These are phyloP conservation scores for Hymenotorrendiella dingleyae DNA, from an alignment of 2,329 filamentous ascomycete species.

Conservation along the genomic window DNA sequence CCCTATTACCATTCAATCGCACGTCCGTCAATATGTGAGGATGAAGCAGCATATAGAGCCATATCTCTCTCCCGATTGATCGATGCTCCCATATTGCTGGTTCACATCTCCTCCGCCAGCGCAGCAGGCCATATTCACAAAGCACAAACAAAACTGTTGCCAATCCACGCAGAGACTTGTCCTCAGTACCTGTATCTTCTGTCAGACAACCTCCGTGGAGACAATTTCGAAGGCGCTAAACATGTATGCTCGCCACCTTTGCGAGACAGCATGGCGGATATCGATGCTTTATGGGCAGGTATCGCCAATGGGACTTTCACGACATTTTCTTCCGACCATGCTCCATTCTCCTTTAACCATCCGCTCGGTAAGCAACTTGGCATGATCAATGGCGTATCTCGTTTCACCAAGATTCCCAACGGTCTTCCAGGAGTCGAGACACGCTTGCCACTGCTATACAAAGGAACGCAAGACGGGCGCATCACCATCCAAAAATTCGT, in stretches of 20 bases:
- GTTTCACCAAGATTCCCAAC: slow-evolving; percentile 22
- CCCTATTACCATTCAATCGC: slow-evolving; percentile 42
- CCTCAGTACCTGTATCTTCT: slow-evolving; percentile 53
- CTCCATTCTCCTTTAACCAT: slow-evolving; percentile 18
- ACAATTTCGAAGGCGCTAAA: slow-evolving; percentile 45
- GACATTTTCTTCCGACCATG: slow-evolving; percentile 39
- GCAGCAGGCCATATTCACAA: slow-evolving; percentile 43
- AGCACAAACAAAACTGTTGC: slow-evolving; percentile 44
- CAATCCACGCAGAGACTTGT: slow-evolving; percentile 52
- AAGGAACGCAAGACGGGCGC: slow-evolving; percentile 8
- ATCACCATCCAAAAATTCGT: slow-evolving; percentile 19
- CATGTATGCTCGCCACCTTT: slow-evolving; percentile 48
- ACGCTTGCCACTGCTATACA: slow-evolving; percentile 19
- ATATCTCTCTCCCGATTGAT: slow-evolving; percentile 44
- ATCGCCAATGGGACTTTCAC: slow-evolving; percentile 50
- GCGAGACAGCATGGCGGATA: slow-evolving; percentile 40
- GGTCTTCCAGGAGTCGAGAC: slow-evolving; percentile 23
- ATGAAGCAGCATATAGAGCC: slow-evolving; percentile 44
- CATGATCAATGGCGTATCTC: slow-evolving; percentile 14
- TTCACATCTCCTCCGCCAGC: slow-evolving; percentile 43
- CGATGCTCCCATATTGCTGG: slow-evolving; percentile 46
- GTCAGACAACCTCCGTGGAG: slow-evolving; percentile 36
- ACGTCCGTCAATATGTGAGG: slow-evolving; percentile 40
- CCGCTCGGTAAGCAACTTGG: slow-evolving; percentile 19
- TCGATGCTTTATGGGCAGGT: slow-evolving; percentile 45